Evolutionary conservation across 1,139 yeast genomes (phyloP), one percentile per base, ranked within the genome.

Genomic region (Chernovozyma sophiae-reginae): DNA sequence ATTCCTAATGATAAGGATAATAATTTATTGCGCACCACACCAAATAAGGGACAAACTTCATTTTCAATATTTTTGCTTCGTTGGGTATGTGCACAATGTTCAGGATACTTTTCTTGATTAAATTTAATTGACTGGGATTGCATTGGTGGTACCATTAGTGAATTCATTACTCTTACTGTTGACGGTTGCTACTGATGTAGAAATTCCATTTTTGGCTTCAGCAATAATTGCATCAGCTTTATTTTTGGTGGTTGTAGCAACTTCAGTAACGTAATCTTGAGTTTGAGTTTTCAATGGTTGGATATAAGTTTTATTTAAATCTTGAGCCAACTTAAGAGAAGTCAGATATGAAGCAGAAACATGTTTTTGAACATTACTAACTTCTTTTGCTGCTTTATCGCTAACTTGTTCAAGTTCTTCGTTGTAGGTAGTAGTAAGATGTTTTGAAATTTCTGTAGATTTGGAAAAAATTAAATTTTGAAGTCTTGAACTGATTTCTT

Each of bases 251-350:
- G 56, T 59, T 29, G 53, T 49, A 23, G 67, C 60, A 29, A 65
- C 64, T 32, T 65, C 72, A 34, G 45, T 46, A 26, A 62, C 68
- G 46, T 60, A 62, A 36, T 54, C 69, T 41, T 65, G 67, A 34
- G 75, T 68, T 45, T 67, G 68, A 31, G 52, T 51, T 46, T 59
- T 65, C 47, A 68, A 63, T 24, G 74, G 74, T 45, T 60, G 65
- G 37, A 68, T 55, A 52, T 57, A 65, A 34, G 59, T 60, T 28
- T 59, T 58, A 47, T 68, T 65, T 39, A 69, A 55, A 39, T 58
- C 61, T 44, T 51, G 57, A 38, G 65, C 52, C 37, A 69, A 56
- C 36, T 60, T 53, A 27, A 60, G 50, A 11, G 64, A 63, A 31
- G 73, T 63, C 43, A 58, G 61, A 46, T 59, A 56, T 11, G 66